phyloP scores from a whole-genome alignment of 2,329 filamentous ascomycete genomes.

The Thielaviopsis euricoi region DNA sequence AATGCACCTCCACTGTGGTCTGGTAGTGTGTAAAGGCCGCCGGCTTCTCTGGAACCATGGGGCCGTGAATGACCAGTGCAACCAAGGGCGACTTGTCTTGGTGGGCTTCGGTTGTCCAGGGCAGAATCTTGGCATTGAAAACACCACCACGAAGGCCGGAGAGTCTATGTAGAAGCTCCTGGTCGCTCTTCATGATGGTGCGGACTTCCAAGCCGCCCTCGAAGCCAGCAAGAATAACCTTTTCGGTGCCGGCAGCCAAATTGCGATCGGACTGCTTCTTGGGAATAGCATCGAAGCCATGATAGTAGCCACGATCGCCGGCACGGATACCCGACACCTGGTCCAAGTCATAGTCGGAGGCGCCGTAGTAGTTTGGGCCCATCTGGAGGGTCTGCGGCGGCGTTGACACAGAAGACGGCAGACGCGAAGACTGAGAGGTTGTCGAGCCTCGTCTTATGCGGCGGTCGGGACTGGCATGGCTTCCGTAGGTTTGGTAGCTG shows the following conservation, averaged over 20 bases:
- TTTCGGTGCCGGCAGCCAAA: constrained; percentile 31
- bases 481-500: neutral
- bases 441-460: constrained; percentile 27
- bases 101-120: constrained; percentile 43
- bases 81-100: constrained; percentile 45
- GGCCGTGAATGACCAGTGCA: constrained; percentile 66
- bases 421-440: constrained; percentile 34
- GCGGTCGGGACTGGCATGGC: neutral
- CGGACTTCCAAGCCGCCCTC: constrained; percentile 68
- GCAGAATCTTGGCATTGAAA: constrained; percentile 65
- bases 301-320: constrained; percentile 58
- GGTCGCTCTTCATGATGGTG: constrained; percentile 51
- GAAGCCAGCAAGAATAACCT: constrained; percentile 59
- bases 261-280: constrained; percentile 18
- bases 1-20: constrained; percentile 80
- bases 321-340: constrained; percentile 38
- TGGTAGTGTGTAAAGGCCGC: constrained; percentile 41
- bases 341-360: constrained; percentile 52
- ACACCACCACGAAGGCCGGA: constrained; percentile 68
- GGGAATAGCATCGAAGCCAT: constrained; percentile 60
- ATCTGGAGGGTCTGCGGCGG: constrained; percentile 60
- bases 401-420: constrained; percentile 22
- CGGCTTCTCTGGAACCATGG: constrained; percentile 28
- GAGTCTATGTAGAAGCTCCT: constrained; percentile 53
- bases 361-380: constrained; percentile 62